These are phyloP conservation scores for Candida ficus DNA, from an alignment of 805 yeast genomes.

Conservation along the genomic window DNA sequence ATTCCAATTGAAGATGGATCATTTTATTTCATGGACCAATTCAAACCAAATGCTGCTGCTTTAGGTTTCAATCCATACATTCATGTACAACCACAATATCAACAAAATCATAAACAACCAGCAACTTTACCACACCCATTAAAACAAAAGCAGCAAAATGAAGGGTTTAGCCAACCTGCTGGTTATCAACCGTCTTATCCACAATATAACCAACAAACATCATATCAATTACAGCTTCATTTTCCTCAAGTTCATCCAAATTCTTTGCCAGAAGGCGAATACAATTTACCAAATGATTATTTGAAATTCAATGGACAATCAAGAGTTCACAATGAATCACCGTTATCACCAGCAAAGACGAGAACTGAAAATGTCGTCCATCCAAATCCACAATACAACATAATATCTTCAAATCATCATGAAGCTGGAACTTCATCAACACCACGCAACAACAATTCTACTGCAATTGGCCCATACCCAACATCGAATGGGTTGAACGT, in stretches of 20 bases:
- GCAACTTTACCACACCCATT: neutral
- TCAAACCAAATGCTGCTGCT: slow-evolving; percentile 18
- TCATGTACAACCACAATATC: slow-evolving; percentile 14
- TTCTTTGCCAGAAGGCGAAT: neutral
- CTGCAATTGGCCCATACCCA: no score
- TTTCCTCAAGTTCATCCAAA: no score
- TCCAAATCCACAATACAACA: no score
- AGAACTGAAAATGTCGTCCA: no score
- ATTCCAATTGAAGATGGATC: slow-evolving; percentile 44
- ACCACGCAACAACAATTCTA: no score
- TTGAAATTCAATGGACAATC: neutral
- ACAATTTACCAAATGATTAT: neutral
- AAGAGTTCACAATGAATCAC: neutral
- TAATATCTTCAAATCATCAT: no score
- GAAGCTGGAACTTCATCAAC: no score
- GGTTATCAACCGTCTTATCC: neutral
- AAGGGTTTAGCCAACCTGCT: no score
- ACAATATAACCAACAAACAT: neutral
- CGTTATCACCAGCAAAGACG: no score
- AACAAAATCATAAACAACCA: slow-evolving; percentile 3
- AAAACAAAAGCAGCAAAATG: neutral
- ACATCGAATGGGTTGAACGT: no score
- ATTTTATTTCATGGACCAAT: slow-evolving; percentile 39
- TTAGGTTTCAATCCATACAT: slow-evolving; percentile 17
- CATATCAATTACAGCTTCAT: neutral